Conservation (phyloP, 2,329 filamentous ascomycete species). For the Lasiodiplodia hormozganensis region DNA sequence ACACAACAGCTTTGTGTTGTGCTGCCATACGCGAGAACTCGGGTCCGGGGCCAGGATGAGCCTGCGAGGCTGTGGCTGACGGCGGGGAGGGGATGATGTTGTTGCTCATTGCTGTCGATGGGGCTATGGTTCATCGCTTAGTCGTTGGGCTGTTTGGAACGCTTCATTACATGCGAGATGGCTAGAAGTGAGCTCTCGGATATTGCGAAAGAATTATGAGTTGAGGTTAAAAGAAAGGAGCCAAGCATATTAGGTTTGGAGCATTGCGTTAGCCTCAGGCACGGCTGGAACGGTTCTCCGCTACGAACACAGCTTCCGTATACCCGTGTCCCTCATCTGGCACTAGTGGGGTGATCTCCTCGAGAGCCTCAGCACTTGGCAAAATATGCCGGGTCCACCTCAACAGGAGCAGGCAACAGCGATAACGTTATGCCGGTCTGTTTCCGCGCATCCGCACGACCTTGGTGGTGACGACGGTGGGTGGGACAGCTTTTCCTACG, state of each 20-base stretch:
- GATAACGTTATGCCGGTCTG: neutral
- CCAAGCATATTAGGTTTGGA: neutral
- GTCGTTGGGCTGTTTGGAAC: neutral
- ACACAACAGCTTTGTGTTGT: neutral
- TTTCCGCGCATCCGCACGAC: neutral
- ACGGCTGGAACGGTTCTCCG: neutral
- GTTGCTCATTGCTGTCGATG: neutral
- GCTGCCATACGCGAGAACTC: neutral
- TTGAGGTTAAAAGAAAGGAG: neutral
- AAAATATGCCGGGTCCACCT: neutral
- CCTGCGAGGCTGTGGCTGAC: neutral
- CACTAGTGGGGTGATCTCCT: neutral
- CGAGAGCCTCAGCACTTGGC: neutral
- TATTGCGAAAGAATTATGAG: neutral
- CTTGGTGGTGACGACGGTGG: neutral
- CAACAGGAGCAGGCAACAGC: neutral
- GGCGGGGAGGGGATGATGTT: neutral
- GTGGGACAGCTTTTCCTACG: neutral
- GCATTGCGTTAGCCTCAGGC: neutral
- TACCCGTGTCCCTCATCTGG: neutral
- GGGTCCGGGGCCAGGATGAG: neutral
- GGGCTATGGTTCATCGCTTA: neutral
- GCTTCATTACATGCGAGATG: neutral
- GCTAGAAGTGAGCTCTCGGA: neutral
- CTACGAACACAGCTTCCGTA: neutral